Evolutionary conservation across 805 yeast genomes (phyloP).

Genomic region (Metschnikowia matae): DNA sequence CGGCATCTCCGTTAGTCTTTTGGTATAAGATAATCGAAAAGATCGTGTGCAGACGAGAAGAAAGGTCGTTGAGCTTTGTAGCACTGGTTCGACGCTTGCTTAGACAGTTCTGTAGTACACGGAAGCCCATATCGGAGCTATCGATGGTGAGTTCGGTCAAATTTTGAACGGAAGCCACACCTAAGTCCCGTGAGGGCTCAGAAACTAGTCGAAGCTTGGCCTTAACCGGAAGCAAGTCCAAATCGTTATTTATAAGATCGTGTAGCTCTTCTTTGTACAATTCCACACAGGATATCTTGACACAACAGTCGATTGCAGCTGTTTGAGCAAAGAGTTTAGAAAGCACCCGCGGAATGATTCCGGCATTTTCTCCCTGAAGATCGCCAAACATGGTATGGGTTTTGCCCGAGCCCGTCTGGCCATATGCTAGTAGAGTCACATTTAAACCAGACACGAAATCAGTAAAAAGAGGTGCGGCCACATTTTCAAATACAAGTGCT

Average conservation of each 20-base stretch:
- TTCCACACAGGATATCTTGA: constrained; percentile 78
- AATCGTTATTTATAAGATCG: constrained; percentile 60
- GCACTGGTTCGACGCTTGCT: constrained; percentile 61
- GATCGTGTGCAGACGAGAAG: constrained; percentile 75
- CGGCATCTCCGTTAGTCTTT: constrained; percentile 34
- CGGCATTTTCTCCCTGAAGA: constrained; percentile 36
- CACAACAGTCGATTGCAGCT: constrained; percentile 47
- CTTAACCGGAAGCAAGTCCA: constrained; percentile 7
- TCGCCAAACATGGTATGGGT: constrained; percentile 70
- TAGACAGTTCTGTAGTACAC: constrained; percentile 53
- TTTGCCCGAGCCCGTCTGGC: constrained; percentile 88
- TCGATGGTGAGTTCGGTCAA: constrained; percentile 57
- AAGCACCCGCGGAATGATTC: constrained; percentile 54
- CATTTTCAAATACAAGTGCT: constrained; percentile 55
- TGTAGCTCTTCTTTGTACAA: constrained; percentile 81
- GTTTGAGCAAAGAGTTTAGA: constrained; percentile 45
- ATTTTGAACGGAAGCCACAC: constrained; percentile 54
- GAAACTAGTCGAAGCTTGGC: constrained; percentile 25
- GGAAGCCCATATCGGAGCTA: constrained; percentile 53
- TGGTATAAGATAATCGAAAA: constrained; percentile 57
- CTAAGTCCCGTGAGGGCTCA: constrained; percentile 5
- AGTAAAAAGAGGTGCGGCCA: constrained; percentile 66
- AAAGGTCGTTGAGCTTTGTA: constrained; percentile 68
- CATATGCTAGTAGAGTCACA: constrained; percentile 75
- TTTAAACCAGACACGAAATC: constrained; percentile 61